Evolutionary conservation across 2,329 filamentous ascomycete species (phyloP), one percentile per base, ranked within the genome.

Genomic region (Calcarisporium arbuscula): DNA sequence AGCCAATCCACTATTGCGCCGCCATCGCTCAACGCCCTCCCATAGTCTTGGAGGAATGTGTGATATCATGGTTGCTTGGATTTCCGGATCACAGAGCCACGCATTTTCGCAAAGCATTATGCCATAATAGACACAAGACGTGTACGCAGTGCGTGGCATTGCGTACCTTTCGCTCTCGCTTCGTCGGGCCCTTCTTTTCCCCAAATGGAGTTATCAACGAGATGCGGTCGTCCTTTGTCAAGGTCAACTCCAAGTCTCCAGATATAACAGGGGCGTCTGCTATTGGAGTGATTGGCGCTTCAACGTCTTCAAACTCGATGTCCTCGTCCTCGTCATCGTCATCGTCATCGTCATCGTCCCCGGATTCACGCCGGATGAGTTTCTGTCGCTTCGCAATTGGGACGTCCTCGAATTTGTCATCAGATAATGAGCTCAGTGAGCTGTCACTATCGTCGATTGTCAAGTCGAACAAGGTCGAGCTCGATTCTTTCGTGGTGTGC

Each of bases 51-150:
- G 67, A 0, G 84, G 72, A 6, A 95, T 50, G 38, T 86, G 80
- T n/a, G 79, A 77, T 5, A 92, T 68, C 53, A 95, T 68, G 12
- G 80, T 82, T 9, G 79, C 77, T 42, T 92, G 85, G 1, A 94
- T 69, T 42, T 84, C 75, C 4, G 71, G 57, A 48, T 96, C 85
- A 46, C 85, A 85, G 15, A 88, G 62, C 82, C 90, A 96, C 0
- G 77, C n/a, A 69, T 54, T 96, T 95, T 27, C 85, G 77, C 11
- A 92, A 61, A 1, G 85, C 76, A 52, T 96, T 96, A 55, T 96
- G 89, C 71, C 83, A 95, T 40, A 98, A 72, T 12, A 98, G 65
- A 34, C 80, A 76, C 54, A 94, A 80, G 3, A 96, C 88, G 58
- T 98, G 92, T 46, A 95, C 71, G 47, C 85, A 85, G 58, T 98